Evolutionary conservation across 164 flowering plant genomes (phyloP).

Genomic region (Houttuynia cordata): DNA sequence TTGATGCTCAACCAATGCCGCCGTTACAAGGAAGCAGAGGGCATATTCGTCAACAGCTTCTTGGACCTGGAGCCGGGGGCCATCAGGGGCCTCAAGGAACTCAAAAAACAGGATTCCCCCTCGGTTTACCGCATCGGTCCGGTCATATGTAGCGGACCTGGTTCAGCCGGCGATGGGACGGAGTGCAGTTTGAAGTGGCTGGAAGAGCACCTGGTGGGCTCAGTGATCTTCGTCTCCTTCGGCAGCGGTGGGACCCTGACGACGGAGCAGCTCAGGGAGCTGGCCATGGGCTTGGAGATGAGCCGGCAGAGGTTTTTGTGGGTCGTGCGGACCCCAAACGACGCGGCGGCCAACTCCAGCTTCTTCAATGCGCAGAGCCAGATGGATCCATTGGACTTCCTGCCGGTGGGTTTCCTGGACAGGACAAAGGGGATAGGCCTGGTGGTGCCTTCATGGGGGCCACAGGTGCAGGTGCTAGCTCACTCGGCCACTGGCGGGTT

Average conservation of each 20-base stretch:
- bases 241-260: slow-evolving; percentile 42
- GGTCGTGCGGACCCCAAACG: too few relatives aligned
- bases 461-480: slow-evolving; percentile 25
- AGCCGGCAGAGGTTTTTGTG: slow-evolving; percentile 21
- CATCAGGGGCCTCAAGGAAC: slow-evolving; percentile 7
- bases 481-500: slow-evolving; percentile 36
- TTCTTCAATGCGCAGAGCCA: too few relatives aligned
- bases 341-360: too few relatives aligned
- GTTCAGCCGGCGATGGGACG: not conserved
- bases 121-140: slow-evolving; percentile 31
- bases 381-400: too few relatives aligned
- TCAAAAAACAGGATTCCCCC: slow-evolving; percentile 7
- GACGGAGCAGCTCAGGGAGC: slow-evolving; percentile 16
- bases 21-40: slow-evolving; percentile 11
- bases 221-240: slow-evolving; percentile 27
- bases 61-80: slow-evolving; percentile 9
- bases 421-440: too few relatives aligned
- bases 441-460: slow-evolving; percentile 26
- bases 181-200: slow-evolving; percentile 30
- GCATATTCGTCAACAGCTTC: slow-evolving; percentile 20
- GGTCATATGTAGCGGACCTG: slow-evolving; percentile 7
- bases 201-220: slow-evolving; percentile 25
- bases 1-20: slow-evolving; percentile 10
- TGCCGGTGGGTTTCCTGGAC: too few relatives aligned
- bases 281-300: slow-evolving; percentile 1